phyloP scores from a whole-genome alignment of 108 stramenopile species.

The Aurantiochytrium sp. region DNA sequence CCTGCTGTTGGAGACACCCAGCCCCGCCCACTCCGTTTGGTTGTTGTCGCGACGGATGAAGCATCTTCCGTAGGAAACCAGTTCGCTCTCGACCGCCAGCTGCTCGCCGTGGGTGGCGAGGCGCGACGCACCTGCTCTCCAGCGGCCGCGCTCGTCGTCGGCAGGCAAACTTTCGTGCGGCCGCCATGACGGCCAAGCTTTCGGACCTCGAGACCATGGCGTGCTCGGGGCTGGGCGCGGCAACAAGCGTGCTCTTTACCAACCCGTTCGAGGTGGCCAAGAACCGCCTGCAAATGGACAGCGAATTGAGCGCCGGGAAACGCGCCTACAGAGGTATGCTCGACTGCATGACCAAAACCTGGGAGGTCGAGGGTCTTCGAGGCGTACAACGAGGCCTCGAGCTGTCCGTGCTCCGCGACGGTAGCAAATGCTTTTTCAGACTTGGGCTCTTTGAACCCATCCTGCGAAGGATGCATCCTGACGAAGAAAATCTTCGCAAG shows the following conservation, averaged over 20 bases:
- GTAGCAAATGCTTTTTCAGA: not conserved
- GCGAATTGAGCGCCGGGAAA: not conserved
- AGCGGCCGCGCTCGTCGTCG: too few relatives aligned
- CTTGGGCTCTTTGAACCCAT: not conserved
- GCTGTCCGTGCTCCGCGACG: not conserved
- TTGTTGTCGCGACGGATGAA: too few relatives aligned
- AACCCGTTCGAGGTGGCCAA: slow-evolving; percentile 11
- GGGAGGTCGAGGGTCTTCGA: not conserved
- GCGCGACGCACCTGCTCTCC: too few relatives aligned
- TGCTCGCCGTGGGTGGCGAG: too few relatives aligned
- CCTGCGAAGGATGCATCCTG: not conserved
- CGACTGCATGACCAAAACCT: not conserved
- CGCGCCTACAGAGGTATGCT: not conserved
- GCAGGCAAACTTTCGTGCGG: not conserved
- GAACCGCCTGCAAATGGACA: slow-evolving; percentile 9
- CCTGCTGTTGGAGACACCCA: too few relatives aligned
- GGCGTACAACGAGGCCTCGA: not conserved
- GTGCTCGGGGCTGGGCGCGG: not conserved
- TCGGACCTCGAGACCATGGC: not conserved
- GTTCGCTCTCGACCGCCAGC: too few relatives aligned
- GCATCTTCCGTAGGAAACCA: too few relatives aligned
- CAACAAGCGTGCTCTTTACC: not conserved
- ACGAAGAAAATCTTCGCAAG: not conserved
- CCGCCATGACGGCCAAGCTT: not conserved
- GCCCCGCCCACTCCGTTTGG: too few relatives aligned